Base-by-base conservation (phyloP, 2,329 filamentous ascomycete species). In the Lizonia empirigonia region DNA sequence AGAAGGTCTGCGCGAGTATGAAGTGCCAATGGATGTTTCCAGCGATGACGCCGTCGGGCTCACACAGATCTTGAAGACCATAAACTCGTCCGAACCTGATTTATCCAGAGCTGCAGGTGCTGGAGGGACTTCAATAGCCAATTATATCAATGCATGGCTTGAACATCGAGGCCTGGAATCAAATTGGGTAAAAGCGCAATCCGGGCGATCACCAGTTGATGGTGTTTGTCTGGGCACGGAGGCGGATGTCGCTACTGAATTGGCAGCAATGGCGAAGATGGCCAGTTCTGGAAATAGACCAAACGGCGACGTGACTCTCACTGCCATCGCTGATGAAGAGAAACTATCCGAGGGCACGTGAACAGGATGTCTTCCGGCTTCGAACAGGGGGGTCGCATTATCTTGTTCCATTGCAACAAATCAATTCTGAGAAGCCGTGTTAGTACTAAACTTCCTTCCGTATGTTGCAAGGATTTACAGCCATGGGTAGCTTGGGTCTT, bases 351-450 rank as follows among this genome's bases (percentile, higher is more conserved):
- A 78, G 9, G 81, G 81, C 1, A 84, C 81, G 83, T 84, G 0
- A 88, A 88, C 71, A 81, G 79, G 86, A 88, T 69, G 83, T 87
- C 2, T 88, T 85, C 65, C 85, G 85, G 0, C 77, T 88, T 85
- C 82, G 1, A 84, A 88, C 63, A 79, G 86, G 58, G 85, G 88
- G 64, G 78, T 87, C 19, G 85, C 85, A 48, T 85, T 87, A n/a
- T 82, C 84, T 1, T 86, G 81, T 1, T 85, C 82, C 50, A 73
- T 86, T 48, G 78, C 77, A 65, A 80, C 77, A 64, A 77, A 73
- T n/a, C 77, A 80, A 1, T 79, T 86, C 1, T 73, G 84, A 40
- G 78, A 79, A 13, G 81, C 42, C 7, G 38, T 55, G n/a, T 27
- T 58, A 3, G 33, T 24, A 13, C 33, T 87, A 44, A 85, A 82